Evolutionary conservation across 306 rosid genomes (phyloP).

Genomic region (Lablab purpureus): DNA sequence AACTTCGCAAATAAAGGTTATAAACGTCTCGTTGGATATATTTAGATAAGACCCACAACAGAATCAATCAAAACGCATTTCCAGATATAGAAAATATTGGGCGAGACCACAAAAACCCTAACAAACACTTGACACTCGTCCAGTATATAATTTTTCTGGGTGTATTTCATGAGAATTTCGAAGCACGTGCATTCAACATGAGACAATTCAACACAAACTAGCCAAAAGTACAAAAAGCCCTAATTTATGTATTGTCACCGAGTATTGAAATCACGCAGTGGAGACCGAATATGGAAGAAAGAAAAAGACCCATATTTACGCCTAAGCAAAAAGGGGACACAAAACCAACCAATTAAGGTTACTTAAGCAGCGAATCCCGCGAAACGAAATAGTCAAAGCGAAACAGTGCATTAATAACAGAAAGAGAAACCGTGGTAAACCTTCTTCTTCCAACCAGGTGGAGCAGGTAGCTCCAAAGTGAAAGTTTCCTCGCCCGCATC

Average conservation of each 20-base stretch:
- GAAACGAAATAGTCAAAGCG: constrained; percentile 35
- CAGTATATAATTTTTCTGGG: constrained; percentile 9
- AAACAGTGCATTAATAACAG: background rate
- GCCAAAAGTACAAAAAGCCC: constrained; percentile 48
- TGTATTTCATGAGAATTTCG: constrained; percentile 30
- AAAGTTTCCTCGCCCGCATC: constrained; percentile 62
- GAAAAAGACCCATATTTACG: constrained; percentile 30
- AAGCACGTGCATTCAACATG: constrained; percentile 23
- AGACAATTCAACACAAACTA: constrained; percentile 38
- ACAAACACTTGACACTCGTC: background rate
- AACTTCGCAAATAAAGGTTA: background rate
- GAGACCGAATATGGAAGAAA: background rate
- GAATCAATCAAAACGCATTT: constrained; percentile 28
- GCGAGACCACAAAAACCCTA: constrained; percentile 40
- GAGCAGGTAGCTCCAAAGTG: constrained; percentile 92
- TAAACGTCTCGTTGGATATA: background rate
- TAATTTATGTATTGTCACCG: constrained; percentile 35
- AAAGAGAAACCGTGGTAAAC: constrained; percentile 47
- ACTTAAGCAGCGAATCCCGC: background rate
- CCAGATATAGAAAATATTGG: background rate
- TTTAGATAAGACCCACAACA: background rate
- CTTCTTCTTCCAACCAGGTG: constrained; percentile 96
- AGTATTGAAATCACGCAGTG: constrained; percentile 38
- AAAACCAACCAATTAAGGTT: constrained; percentile 5
- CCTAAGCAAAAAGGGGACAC: constrained; percentile 9